Evolutionary conservation across 495 filamentous ascomycete genomes (phyloP).

Genomic region (Penicilliopsis zonata): DNA sequence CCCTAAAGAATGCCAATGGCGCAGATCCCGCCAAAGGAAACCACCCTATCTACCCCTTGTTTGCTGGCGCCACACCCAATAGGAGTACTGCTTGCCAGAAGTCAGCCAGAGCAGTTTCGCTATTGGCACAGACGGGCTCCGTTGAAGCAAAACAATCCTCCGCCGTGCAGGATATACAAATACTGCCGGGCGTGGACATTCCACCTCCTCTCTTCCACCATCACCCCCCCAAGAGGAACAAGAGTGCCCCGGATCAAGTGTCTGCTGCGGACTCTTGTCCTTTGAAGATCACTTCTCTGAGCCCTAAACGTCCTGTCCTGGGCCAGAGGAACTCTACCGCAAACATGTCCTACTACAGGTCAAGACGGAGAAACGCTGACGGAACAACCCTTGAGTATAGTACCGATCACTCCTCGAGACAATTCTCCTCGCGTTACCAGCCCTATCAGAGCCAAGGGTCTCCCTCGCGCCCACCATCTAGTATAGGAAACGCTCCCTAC

Average conservation of each 20-base stretch:
- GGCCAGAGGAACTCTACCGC: conserved; percentile 3
- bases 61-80: conserved; percentile 2
- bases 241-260: neutral
- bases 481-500: conserved; percentile 39
- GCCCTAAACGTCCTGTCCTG: neutral
- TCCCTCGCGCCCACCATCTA: conserved; percentile 41
- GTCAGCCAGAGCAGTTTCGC: neutral
- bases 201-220: conserved; percentile 3
- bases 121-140: neutral
- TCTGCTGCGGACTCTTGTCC: neutral
- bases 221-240: neutral
- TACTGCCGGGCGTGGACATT: neutral
- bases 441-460: conserved; percentile 18
- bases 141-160: neutral
- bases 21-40: neutral
- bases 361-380: conserved; percentile 21
- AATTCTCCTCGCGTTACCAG: conserved; percentile 18
- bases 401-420: conserved; percentile 11
- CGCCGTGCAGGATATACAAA: neutral
- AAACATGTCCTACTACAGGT: conserved; percentile 7
- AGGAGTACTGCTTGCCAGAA: neutral
- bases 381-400: conserved; percentile 11
- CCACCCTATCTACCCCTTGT: neutral
- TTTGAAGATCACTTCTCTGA: neutral
- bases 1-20: conserved; percentile 3